Conservation (phyloP, 2,329 filamentous ascomycete genomes). For the Penicillium griseofulvum region DNA sequence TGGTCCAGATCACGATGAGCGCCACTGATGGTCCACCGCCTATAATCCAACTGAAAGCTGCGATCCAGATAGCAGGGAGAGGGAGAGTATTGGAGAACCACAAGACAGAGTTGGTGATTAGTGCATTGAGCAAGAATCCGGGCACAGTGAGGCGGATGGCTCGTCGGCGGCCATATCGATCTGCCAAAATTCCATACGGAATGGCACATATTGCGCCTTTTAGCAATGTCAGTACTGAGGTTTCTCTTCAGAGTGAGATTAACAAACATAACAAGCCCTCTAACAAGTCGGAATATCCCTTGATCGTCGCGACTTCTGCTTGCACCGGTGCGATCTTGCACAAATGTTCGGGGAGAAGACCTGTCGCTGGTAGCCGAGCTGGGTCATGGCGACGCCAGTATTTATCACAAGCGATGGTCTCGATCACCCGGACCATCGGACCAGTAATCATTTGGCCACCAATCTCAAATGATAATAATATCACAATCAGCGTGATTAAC, state of each 20-base stretch:
- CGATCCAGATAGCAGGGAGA: not conserved
- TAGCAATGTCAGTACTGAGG: not conserved
- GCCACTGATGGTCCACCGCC: not conserved
- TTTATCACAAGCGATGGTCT: not conserved
- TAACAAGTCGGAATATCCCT: not conserved
- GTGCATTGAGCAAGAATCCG: not conserved
- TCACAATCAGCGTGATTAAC: not conserved
- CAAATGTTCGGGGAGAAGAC: not conserved
- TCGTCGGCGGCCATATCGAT: not conserved
- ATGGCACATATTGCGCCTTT: not conserved
- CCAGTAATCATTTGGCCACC: not conserved
- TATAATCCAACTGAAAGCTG: not conserved
- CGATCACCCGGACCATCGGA: not conserved
- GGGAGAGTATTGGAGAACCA: not conserved
- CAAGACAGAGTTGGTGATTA: not conserved
- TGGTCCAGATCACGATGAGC: not conserved
- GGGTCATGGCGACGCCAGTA: not conserved
- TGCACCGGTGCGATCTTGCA: not conserved
- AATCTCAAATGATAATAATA: not conserved
- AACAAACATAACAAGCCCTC: not conserved
- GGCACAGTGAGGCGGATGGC: not conserved
- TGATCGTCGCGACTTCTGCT: not conserved
- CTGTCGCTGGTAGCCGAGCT: not conserved
- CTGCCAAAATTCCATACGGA: not conserved
- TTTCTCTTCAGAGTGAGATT: not conserved